Percentiles rank a stretch among this genome's conserved stretches.
These are phyloP conservation scores for Tetrapisispora namnaoensis DNA, from an alignment of 805 yeast species.

Conservation along the genomic window DNA sequence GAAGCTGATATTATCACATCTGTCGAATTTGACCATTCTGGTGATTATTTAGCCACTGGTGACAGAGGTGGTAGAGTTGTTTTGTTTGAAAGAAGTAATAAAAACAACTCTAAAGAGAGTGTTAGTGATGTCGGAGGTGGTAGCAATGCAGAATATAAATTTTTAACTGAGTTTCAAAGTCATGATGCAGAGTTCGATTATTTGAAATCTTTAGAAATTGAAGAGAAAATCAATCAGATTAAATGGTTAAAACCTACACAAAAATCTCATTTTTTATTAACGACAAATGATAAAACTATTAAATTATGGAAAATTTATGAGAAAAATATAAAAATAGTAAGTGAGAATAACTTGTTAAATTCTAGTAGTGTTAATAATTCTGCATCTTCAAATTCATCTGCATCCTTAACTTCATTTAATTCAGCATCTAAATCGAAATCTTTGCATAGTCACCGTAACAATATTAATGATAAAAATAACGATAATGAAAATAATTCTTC, in stretches of 20 bases:
- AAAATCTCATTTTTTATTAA: conserved; percentile 79
- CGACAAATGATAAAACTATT: conserved; percentile 96
- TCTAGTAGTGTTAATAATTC: conserved; percentile 8
- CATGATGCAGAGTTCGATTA: conserved; percentile 99
- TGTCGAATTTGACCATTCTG: conserved; percentile 91
- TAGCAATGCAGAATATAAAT: conserved; percentile 77
- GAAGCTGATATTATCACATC: conserved; percentile 97
- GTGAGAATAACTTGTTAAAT: conserved; percentile 75
- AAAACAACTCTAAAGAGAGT: conserved; percentile 34
- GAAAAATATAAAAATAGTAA: conserved; percentile 81
- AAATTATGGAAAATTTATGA: conserved; percentile 95
- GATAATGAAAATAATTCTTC: conserved; percentile 5
- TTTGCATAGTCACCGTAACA: conserved; percentile 4
- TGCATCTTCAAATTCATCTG: conserved; percentile 2
- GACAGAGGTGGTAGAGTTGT: conserved; percentile 98
- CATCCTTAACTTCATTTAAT: conserved; percentile 1
- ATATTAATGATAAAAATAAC: conserved; percentile 4
- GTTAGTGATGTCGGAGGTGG: background rate
- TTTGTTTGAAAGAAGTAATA: conserved; percentile 79
- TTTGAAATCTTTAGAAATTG: conserved; percentile 89
- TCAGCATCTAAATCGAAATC: conserved; percentile 4
- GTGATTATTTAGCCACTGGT: conserved; percentile 94
- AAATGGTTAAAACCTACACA: conserved; percentile 89
- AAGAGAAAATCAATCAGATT: conserved; percentile 95
- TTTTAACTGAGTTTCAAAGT: conserved; percentile 92